These are phyloP conservation scores for Periglandula ipomoeae DNA, from an alignment of 2,329 filamentous ascomycete species.

Conservation along the genomic window DNA sequence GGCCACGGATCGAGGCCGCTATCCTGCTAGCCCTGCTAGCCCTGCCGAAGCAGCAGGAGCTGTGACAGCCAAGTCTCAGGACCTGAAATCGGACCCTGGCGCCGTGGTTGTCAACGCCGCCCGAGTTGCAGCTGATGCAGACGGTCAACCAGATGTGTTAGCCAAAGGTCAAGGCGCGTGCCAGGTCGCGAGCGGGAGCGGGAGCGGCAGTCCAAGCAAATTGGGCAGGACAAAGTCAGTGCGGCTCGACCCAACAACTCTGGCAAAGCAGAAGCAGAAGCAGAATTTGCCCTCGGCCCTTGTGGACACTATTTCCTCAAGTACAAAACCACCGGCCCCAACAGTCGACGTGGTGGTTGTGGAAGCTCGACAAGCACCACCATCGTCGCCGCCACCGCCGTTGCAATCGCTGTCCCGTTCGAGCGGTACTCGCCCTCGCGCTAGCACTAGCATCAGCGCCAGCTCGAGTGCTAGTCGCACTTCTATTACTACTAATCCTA, in stretches of 20 bases:
- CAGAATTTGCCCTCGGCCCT: neutral
- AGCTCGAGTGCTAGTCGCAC: neutral
- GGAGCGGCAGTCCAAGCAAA: neutral
- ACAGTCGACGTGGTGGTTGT: neutral
- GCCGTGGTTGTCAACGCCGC: neutral
- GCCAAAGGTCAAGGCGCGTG: neutral
- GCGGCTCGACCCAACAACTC: neutral
- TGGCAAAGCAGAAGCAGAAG: neutral
- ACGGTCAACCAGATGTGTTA: neutral
- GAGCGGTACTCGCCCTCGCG: neutral
- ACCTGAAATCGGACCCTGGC: neutral
- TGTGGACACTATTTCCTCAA: neutral
- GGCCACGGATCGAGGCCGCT: neutral
- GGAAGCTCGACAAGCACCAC: neutral
- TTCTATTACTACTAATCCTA: neutral
- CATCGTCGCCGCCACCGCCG: neutral
- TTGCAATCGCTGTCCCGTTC: too few species aligned
- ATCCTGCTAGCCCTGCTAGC: too few species aligned
- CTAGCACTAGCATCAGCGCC: too few species aligned
- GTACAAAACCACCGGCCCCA: neutral
- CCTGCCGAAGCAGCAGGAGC: neutral
- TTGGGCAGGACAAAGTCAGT: neutral
- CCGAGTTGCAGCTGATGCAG: neutral
- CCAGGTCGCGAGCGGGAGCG: neutral
- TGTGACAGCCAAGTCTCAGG: neutral